A percentile compares a stretch with the other conserved stretches of the same genome.
Evolutionary conservation across 2,329 filamentous ascomycete genomes (phyloP).

Genomic region (Emmonsia crescens): DNA sequence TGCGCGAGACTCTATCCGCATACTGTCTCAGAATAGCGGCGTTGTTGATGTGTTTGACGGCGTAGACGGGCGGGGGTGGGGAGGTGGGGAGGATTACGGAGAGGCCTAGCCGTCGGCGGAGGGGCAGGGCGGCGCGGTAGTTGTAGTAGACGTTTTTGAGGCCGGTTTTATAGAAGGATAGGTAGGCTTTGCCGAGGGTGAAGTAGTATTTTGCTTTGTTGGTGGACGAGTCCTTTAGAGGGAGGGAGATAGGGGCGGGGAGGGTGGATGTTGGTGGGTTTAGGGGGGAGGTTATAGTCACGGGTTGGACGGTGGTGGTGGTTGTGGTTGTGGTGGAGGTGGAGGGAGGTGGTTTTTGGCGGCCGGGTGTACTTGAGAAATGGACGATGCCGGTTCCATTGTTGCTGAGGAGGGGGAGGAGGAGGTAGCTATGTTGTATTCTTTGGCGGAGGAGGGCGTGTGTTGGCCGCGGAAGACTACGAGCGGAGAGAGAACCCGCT

Average conservation of each 20-base stretch:
- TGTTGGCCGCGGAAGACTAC: neutral
- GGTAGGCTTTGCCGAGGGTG: slow-evolving; percentile 60
- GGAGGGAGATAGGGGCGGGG: slow-evolving; percentile 57
- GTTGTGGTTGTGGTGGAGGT: neutral
- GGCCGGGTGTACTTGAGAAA: neutral
- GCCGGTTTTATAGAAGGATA: slow-evolving; percentile 79
- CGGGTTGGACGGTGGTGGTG: neutral
- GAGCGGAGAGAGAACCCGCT: neutral
- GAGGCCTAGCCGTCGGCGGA: slow-evolving; percentile 23
- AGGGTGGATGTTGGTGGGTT: slow-evolving; percentile 67
- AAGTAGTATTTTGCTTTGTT: slow-evolving; percentile 24
- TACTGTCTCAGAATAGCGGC: slow-evolving; percentile 2
- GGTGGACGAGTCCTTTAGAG: slow-evolving; percentile 38
- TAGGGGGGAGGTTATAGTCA: slow-evolving; percentile 25
- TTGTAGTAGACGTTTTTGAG: slow-evolving; percentile 65
- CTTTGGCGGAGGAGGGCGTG: neutral
- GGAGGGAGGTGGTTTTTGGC: neutral
- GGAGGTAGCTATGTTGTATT: neutral
- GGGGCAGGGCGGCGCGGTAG: slow-evolving; percentile 29
- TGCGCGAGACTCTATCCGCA: slow-evolving; percentile 41
- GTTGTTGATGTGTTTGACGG: neutral
- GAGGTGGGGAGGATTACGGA: slow-evolving; percentile 25
- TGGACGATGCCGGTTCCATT: neutral
- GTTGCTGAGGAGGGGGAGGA: neutral
- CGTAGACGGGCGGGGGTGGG: slow-evolving; percentile 13